Percentiles rank a stretch among this genome's conserved stretches.
Evolutionary conservation across 805 yeast genomes (phyloP).

Genomic region (Candida gorgasii): DNA sequence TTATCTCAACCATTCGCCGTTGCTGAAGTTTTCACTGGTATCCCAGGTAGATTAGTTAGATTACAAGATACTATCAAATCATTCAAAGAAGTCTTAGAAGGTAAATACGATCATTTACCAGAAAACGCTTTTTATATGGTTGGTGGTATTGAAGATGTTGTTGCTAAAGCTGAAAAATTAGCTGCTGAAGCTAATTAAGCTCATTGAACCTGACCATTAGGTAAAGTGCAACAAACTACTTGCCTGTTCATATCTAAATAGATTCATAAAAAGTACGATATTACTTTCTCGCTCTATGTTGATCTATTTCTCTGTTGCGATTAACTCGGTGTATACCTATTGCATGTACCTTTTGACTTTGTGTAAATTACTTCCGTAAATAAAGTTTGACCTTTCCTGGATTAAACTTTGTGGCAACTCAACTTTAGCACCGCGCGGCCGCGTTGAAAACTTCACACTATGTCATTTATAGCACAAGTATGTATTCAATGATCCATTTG

Average conservation of each 20-base stretch:
- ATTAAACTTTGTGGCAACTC: constrained; percentile 1
- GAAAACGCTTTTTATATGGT: constrained; percentile 99
- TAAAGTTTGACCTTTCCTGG: too few relatives aligned
- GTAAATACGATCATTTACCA: constrained; percentile 98
- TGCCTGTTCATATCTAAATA: constrained; percentile 8
- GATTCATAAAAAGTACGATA: constrained; percentile 9
- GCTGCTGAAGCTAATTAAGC: constrained; percentile 73
- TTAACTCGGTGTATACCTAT: too few relatives aligned
- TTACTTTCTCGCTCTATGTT: neutral
- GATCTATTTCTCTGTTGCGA: neutral
- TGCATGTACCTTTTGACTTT: too few relatives aligned
- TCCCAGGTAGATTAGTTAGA: constrained; percentile 96
- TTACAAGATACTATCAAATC: constrained; percentile 92
- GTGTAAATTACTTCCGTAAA: too few relatives aligned
- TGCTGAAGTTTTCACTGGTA: constrained; percentile 99
- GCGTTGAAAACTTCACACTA: neutral
- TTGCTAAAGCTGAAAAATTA: constrained; percentile 98
- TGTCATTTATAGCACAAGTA: constrained; percentile 15
- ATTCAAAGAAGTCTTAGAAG: constrained; percentile 95
- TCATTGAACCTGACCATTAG: constrained; percentile 1
- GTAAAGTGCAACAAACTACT: neutral
- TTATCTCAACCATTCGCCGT: constrained; percentile 99
- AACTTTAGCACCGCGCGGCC: neutral
- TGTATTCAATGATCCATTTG: constrained; percentile 10
- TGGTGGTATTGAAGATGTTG: constrained; percentile 98